phyloP scores from a whole-genome alignment of 495 filamentous ascomycete genomes.

The Annulohypoxylon moriforme region DNA sequence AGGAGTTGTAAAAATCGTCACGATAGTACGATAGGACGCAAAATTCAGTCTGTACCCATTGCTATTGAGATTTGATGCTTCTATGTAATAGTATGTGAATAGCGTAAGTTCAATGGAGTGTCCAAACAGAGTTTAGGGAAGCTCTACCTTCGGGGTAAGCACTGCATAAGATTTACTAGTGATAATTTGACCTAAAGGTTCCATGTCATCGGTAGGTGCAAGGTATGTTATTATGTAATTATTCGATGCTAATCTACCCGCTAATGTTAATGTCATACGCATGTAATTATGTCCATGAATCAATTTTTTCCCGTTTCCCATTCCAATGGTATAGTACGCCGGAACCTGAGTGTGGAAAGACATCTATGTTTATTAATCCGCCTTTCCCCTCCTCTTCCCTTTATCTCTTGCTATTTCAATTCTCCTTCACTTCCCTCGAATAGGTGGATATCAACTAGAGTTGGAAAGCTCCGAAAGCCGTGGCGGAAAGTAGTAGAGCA shows the following conservation, averaged over 20 bases:
- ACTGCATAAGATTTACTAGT: neutral
- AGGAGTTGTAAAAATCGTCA: neutral
- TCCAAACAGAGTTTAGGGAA: neutral
- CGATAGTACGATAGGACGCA: neutral
- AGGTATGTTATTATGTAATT: constrained; percentile 15
- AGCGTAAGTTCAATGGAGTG: neutral
- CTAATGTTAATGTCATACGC: neutral
- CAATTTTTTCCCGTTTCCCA: constrained; percentile 7
- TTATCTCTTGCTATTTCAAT: no score
- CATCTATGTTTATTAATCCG: neutral
- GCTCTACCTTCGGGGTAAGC: neutral
- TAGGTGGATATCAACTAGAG: constrained; percentile 16
- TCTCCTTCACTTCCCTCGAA: neutral
- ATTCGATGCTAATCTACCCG: neutral
- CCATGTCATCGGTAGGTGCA: neutral
- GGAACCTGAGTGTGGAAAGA: constrained; percentile 5
- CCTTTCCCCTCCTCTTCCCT: neutral
- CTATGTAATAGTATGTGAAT: neutral
- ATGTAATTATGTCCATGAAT: neutral
- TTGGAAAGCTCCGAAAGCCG: constrained; percentile 44
- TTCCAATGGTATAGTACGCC: constrained; percentile 32
- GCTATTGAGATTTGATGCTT: neutral
- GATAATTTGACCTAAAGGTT: neutral
- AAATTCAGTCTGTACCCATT: neutral
- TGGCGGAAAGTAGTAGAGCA: constrained; percentile 42